Base-by-base conservation (phyloP, 2,329 filamentous ascomycete genomes). In the Drechslerella dactyloides region DNA sequence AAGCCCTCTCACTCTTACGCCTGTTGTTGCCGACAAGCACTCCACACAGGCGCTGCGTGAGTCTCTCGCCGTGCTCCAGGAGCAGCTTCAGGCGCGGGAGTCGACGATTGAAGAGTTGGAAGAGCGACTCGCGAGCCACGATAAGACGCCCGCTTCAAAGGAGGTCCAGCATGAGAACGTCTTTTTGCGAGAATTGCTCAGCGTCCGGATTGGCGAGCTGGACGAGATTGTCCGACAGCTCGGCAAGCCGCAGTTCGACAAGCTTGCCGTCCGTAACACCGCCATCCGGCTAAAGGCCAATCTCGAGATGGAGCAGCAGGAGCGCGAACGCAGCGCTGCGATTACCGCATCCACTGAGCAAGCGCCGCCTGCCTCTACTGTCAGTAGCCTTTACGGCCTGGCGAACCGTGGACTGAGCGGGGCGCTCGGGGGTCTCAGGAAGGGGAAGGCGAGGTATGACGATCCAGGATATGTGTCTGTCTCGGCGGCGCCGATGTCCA, bases 301-400 rank as follows among this genome's bases (percentile, higher is more conserved):
- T 77, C 83, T 99, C 37, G 91, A 97, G 79, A 99, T 99, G 94
- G 93, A 99, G 80, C 90, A 96, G 78, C 91, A 96, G 79, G 93
- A 97, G 80, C 90, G 91, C 57, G 93, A 97, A 79, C 86, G 94
- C 27, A 57, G 56, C 17, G 62, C 62, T n/a, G 62, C 61, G 13
- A 17, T 73, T 7, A 68, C 6, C 10, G 69, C 57, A 2, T 59
- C 69, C 6, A 59, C 46, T 2, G 69, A 62, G 17, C 69, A 40
- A 21, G 15, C 23, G 15, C 50, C 57, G 15, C 55, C 57, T 5
- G 27, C 69, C 8, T 60, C 70, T 17, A 74, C 75, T 19, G 69
- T 64, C 23, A 51, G 69, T 21, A 62, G 57, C 37, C 48, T 69
- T 37, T 73, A 65, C 19, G 70, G 70, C 5, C 46, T 73, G 3